Conservation (phyloP, 1,284 basidiomycete genomes). For the Sanghuangporus sanghuang region DNA sequence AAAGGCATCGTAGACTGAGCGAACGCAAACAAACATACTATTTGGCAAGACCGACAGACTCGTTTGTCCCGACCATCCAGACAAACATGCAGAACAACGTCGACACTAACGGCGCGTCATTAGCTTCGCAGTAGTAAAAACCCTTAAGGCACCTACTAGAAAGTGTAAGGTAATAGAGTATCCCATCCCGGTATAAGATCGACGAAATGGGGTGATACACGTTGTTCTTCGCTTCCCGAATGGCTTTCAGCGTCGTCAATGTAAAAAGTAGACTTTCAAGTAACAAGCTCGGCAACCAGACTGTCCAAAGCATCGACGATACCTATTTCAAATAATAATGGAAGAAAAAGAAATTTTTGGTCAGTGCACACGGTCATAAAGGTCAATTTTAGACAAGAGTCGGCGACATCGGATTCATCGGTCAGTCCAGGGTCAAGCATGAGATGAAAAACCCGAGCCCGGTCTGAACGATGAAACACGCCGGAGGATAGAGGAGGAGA, state of each 20-base stretch:
- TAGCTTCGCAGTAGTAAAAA: not conserved
- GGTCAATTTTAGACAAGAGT: not conserved
- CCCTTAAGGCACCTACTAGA: not conserved
- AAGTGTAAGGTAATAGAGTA: conserved; percentile 16
- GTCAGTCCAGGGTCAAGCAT: not conserved
- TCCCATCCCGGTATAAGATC: conserved; percentile 18
- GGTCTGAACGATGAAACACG: not conserved
- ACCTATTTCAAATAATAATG: not conserved
- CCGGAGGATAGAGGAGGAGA: not conserved
- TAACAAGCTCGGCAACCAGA: conserved; percentile 17
- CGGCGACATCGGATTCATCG: not conserved
- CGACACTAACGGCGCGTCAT: not conserved
- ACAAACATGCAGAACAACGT: conserved; percentile 18
- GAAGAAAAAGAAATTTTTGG: not conserved
- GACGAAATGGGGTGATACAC: conserved; percentile 16
- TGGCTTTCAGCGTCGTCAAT: conserved; percentile 15
- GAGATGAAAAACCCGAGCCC: not conserved
- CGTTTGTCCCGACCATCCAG: conserved; percentile 10
- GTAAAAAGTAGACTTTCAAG: conserved; percentile 15
- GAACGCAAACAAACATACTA: conserved; percentile 8
- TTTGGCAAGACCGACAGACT: conserved; percentile 13
- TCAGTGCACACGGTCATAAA: not conserved
- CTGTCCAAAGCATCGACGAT: conserved; percentile 14
- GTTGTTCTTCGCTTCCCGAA: conserved; percentile 9
- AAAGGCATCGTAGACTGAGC: not conserved